A percentile compares a stretch with the other conserved stretches of the same genome.
These are phyloP conservation scores for Phlyctochytrium bullatum DNA, from an alignment of 192 early-diverging fungal species.

Conservation along the genomic window DNA sequence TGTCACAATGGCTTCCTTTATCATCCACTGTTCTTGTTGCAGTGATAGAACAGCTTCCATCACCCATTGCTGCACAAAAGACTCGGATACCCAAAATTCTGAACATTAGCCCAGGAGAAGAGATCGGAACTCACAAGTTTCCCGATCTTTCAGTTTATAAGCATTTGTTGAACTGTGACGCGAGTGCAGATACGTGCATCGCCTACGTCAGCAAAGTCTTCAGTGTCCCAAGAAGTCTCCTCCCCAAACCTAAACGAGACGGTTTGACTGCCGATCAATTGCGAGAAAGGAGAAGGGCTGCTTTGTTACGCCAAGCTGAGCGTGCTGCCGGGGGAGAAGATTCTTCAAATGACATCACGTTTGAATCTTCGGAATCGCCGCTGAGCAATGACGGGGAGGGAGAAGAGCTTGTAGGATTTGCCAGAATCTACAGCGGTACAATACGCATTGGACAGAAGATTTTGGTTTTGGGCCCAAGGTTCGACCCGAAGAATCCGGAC, in stretches of 20 bases:
- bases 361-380: not conserved
- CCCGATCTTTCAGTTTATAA: slow-evolving; percentile 35
- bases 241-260: slow-evolving; percentile 71
- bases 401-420: slow-evolving; percentile 43
- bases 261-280: slow-evolving; percentile 85
- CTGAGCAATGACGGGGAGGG: slow-evolving; percentile 20
- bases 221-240: slow-evolving; percentile 68
- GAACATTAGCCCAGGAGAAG: slow-evolving; percentile 15
- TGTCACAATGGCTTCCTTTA: slow-evolving; percentile 94
- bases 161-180: slow-evolving; percentile 77
- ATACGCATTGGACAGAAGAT: slow-evolving; percentile 81
- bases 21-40: slow-evolving; percentile 82
- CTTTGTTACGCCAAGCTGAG: slow-evolving; percentile 11
- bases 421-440: slow-evolving; percentile 89
- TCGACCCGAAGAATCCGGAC: slow-evolving; percentile 58
- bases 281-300: slow-evolving; percentile 63
- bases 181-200: slow-evolving; percentile 64
- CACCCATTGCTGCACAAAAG: slow-evolving; percentile 76
- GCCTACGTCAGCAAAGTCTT: slow-evolving; percentile 96
- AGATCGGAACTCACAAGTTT: slow-evolving; percentile 1
- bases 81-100: slow-evolving; percentile 78
- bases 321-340: slow-evolving; percentile 4
- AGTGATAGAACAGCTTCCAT: slow-evolving; percentile 85
- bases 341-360: slow-evolving; percentile 7
- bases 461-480: slow-evolving; percentile 93